phyloP scores from a whole-genome alignment of 2,329 filamentous ascomycete species.

The Aplosporella prunicola region DNA sequence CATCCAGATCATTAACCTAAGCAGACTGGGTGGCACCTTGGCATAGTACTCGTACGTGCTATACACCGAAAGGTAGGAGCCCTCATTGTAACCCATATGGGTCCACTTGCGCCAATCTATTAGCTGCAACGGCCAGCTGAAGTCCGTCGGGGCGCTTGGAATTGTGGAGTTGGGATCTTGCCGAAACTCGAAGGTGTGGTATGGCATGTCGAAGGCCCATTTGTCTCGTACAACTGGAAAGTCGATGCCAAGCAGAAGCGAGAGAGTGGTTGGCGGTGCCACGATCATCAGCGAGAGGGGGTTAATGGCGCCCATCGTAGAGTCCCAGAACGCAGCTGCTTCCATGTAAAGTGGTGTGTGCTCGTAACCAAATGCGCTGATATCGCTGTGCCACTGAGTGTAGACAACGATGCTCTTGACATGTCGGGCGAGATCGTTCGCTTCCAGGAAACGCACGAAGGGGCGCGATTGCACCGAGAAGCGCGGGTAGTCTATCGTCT shows the following conservation, averaged over 20 bases:
- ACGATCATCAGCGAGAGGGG: conserved; percentile 28
- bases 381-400: no score
- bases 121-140: conserved; percentile 27
- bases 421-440: conserved; percentile 21
- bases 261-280: conserved; percentile 54
- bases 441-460: conserved; percentile 17
- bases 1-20: no score
- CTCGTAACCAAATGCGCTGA: conserved; percentile 46
- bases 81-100: conserved; percentile 61
- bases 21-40: conserved; percentile 52
- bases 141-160: conserved; percentile 11
- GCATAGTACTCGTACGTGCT: conserved; percentile 63
- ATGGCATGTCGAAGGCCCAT: conserved; percentile 55
- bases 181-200: conserved; percentile 49
- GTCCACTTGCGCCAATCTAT: conserved; percentile 57
- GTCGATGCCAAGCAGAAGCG: conserved; percentile 48
- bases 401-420: conserved; percentile 42
- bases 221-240: conserved; percentile 46
- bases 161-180: conserved; percentile 9
- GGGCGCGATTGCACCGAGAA: neutral
- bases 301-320: no score
- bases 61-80: conserved; percentile 63
- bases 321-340: no score
- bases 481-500: neutral
- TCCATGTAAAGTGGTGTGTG: conserved; percentile 25